phyloP scores from a whole-genome alignment of 129 eudicot species.

The Centella asiatica region DNA sequence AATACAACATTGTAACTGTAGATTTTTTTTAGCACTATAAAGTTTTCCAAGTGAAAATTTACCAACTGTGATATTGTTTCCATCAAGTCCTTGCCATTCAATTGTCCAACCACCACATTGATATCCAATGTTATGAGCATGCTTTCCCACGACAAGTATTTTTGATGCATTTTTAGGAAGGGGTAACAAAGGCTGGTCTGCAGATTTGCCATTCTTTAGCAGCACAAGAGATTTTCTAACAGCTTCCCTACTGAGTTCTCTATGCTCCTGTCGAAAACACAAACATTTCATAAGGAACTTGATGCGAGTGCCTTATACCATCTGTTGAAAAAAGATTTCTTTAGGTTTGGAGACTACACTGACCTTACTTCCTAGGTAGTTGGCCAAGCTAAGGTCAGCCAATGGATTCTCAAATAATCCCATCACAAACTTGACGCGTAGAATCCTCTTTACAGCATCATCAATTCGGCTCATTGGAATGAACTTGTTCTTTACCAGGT shows the following conservation, averaged over 20 bases:
- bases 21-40: too few relatives aligned
- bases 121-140: conserved; percentile 19
- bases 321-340: not conserved
- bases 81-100: conserved; percentile 1
- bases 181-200: conserved; percentile 14
- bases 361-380: conserved; percentile 7
- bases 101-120: conserved; percentile 21
- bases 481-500: conserved; percentile 34
- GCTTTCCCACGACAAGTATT: conserved; percentile 18
- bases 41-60: too few relatives aligned
- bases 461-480: conserved; percentile 49
- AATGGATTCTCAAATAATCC: conserved; percentile 43
- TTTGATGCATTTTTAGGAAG: conserved; percentile 19
- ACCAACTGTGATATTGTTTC: conserved; percentile 11
- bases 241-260: conserved; percentile 3
- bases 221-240: conserved; percentile 7
- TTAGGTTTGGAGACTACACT: not conserved
- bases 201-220: conserved; percentile 20
- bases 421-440: conserved; percentile 19
- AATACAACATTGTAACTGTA: too few relatives aligned
- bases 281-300: too few relatives aligned
- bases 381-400: conserved; percentile 5
- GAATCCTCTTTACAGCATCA: conserved; percentile 17
- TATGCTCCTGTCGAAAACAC: conserved; percentile 7
- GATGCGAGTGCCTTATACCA: not conserved